Evolutionary conservation across 768 basidiomycete genomes (phyloP), one percentile per base, ranked within the genome.

Genomic region (Serpula lacrymans): DNA sequence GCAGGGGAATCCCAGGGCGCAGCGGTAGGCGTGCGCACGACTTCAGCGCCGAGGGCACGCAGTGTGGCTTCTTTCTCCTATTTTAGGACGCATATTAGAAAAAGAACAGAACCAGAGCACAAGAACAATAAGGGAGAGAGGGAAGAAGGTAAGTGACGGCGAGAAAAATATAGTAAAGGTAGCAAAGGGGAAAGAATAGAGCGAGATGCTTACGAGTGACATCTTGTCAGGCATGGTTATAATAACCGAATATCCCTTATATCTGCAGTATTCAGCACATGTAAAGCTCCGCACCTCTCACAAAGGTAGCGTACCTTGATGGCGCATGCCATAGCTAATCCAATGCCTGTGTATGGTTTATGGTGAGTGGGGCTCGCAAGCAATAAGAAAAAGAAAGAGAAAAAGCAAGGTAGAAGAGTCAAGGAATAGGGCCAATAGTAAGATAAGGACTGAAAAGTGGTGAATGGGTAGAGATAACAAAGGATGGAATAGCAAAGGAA

Each of bases 201-300:
- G 37, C 27, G 21, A 20, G 27, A 29, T 30, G 54, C 77, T 36
- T 50, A 83, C 82, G 41, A 81, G 62, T 4, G 89, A 92, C 95
- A 97, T 98, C 70, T 97, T 97, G 59, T 91, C 82, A 26, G 94
- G 94, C 63, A 96, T 69, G 48, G 84, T 85, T 63, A 91, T 91
- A 55, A 92, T 86, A 46, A 89, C 82, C 27, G 86, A 79, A 78
- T 91, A 91, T 69, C 88, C 88, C 89, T 90, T 82, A 79, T n/a
- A n/a, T 78, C 78, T 80, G 64, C 63, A 73, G 80, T 82, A 86
- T 88, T 84, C 82, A 84, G 80, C 61, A 72, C 51, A 57, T 53
- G 44, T 67, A 60, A 54, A 30, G n/a, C n/a, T n/a, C 60, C 47
- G 29, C 12, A 25, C 33, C 23, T 28, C 36, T 27, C 3, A 14